Evolutionary conservation across 1,284 basidiomycete species (phyloP), one percentile per base, ranked within the genome.

Genomic region (Sparassis latifolia): DNA sequence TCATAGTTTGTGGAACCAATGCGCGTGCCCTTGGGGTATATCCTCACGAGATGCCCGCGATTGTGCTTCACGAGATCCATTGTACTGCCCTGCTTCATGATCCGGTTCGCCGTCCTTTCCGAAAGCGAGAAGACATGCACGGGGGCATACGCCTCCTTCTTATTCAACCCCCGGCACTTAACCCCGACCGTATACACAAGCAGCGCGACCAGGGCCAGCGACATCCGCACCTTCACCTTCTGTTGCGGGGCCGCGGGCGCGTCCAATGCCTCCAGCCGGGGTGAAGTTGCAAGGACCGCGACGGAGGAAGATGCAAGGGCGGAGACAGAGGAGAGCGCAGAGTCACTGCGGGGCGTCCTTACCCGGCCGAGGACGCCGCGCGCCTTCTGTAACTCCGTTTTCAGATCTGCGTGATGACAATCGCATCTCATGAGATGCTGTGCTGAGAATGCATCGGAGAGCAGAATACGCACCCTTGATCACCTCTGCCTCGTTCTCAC

Each of bases 131-230:
- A 95, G 64, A 98, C 80, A 62, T 99, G 92, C 61, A 92, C 86
- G 0, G 86, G 79, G 2, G 85, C 86, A 65, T 99, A 99, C 33
- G 77, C 72, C 56, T 92, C 87, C 56, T 94, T 88, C 69, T 92
- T 89, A 70, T 93, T 92, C 65, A 99, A 80, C 0, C 96, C 95
- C 39, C 86, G 86, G 60, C 88, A 97, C 66, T 96, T 96, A 58
- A 99, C 94, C 9, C 96, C 97, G 42, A 96, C 82, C 2, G 96
- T 97, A 68, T 99, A 99, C 27, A 99, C 86, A 6, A 98, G 78
- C 10, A 98, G 77, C 0, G 80, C 77, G 1, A 84, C 79, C 1
- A 99, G 78, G 2, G 76, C 74, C 12, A 79, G 65, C 0, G 92
- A 90, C 82, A 96, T 92, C 59, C 78, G 81, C 28, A 70, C 68